phyloP scores from a whole-genome alignment of 2,329 filamentous ascomycete species.

The Diaporthe vexans region DNA sequence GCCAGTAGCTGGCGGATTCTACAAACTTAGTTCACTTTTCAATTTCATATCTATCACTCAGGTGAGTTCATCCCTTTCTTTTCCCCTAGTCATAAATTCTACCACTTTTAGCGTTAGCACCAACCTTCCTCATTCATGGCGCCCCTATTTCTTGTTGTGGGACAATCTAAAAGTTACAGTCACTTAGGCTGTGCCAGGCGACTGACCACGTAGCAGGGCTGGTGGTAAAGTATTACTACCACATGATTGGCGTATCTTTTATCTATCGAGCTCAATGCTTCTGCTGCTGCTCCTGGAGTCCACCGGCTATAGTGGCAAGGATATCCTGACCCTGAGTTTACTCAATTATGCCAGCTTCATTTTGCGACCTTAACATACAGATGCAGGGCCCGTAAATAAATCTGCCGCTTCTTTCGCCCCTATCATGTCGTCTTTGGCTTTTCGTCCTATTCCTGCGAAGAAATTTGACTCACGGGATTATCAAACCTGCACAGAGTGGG shows the following conservation, averaged over 20 bases:
- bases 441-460: constrained; percentile 53
- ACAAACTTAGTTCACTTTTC: no score
- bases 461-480: constrained; percentile 64
- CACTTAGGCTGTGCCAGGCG: no score
- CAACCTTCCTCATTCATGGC: no score
- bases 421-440: constrained; percentile 48
- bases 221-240: neutral
- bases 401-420: constrained; percentile 47
- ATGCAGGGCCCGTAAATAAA: neutral
- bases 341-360: constrained; percentile 11
- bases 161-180: no score
- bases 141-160: no score
- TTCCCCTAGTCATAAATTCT: no score
- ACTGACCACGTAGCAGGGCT: neutral
- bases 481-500: constrained; percentile 76
- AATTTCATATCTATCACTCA: no score
- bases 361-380: neutral
- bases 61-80: no score
- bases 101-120: no score
- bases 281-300: neutral
- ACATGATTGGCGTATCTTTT: neutral
- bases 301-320: constrained; percentile 9
- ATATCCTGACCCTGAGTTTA: neutral
- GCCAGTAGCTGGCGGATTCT: no score
- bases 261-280: neutral